Base-by-base conservation (phyloP, 1,284 basidiomycete species). In the Xanthoconium separans region DNA sequence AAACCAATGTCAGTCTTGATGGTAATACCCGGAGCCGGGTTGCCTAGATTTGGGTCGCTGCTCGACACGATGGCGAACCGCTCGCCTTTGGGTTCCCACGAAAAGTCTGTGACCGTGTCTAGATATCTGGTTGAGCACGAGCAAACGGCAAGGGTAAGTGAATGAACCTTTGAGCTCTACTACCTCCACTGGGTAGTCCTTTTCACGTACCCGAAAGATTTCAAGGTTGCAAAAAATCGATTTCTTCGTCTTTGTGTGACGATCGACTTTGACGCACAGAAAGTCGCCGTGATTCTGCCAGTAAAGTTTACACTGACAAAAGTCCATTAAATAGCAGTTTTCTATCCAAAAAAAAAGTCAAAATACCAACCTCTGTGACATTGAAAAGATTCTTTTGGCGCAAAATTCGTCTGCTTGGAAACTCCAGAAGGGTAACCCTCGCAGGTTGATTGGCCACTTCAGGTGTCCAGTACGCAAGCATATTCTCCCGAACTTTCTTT, bases 231-330 rank as follows among this genome's bases (percentile, higher is more conserved):
- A 97, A 79, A 95, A 99, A 52, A 93, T 95, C 12, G 95, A 95
- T 78, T 99, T 99, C 77, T 98, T 98, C 20, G 95, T 97, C 79
- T 99, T 99, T 44, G 96, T 98, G 73, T 98, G 95, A 56, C 97
- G 91, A 75, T 99, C 97, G 55, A 99, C 97, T 77, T 98, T 98
- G 74, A 99, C 97, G 67, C 97, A 99, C 27, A 99, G 84, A 79
- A 94, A 99, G 75, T 99, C 95, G 48, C 97, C 97, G 71, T 97
- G 93, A 68, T 96, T 97, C 77, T 99, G 97, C 95, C 95, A 99
- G 75, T 92, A 91, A 45, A 99, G 83, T 77, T 98, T 98, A 75
- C 95, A 98, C 94, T 97, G 64, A 16, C 51, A 48, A 54, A 29
- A 0, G 16, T n/a, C 16, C 27, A 49, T 53, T 55, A 27, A 55